These are phyloP conservation scores for Pseudogymnoascus sp. DNA, from an alignment of 2,329 filamentous ascomycete species.

Conservation along the genomic window DNA sequence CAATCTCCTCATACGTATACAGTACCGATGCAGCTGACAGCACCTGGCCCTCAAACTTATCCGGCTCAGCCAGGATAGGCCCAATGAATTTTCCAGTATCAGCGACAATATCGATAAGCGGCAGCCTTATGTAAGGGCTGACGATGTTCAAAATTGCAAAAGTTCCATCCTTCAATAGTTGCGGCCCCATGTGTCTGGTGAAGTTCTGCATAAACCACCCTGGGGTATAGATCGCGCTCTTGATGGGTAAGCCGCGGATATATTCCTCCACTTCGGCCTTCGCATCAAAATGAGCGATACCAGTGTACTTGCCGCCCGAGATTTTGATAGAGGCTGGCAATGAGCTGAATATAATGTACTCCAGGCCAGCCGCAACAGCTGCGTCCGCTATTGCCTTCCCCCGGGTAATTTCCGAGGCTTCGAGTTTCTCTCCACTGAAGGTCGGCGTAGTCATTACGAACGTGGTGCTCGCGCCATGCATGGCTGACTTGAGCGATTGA, in stretches of 20 bases:
- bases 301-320: slow-evolving; percentile 29
- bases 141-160: slow-evolving; percentile 30
- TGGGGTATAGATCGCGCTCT: slow-evolving; percentile 37
- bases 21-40: too few species aligned
- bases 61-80: slow-evolving; percentile 35
- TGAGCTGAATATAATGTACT: slow-evolving; percentile 37
- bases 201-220: slow-evolving; percentile 35
- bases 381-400: slow-evolving; percentile 38
- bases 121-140: slow-evolving; percentile 13
- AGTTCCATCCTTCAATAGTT: slow-evolving; percentile 14
- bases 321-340: slow-evolving; percentile 31
- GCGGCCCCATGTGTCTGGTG: background rate
- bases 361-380: slow-evolving; percentile 31
- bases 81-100: slow-evolving; percentile 28
- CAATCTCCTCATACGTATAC: too few species aligned
- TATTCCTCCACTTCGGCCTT: slow-evolving; percentile 30
- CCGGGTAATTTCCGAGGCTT: slow-evolving; percentile 23
- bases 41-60: slow-evolving; percentile 35
- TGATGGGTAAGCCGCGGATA: slow-evolving; percentile 32
- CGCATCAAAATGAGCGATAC: slow-evolving; percentile 29
- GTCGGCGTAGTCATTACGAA: slow-evolving; percentile 40
- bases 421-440: slow-evolving; percentile 18
- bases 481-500: slow-evolving; percentile 32
- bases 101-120: slow-evolving; percentile 23
- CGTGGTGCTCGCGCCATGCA: slow-evolving; percentile 39